Evolutionary conservation across 2,329 filamentous ascomycete species (phyloP).

Genomic region (Pseudopithomyces maydicus): DNA sequence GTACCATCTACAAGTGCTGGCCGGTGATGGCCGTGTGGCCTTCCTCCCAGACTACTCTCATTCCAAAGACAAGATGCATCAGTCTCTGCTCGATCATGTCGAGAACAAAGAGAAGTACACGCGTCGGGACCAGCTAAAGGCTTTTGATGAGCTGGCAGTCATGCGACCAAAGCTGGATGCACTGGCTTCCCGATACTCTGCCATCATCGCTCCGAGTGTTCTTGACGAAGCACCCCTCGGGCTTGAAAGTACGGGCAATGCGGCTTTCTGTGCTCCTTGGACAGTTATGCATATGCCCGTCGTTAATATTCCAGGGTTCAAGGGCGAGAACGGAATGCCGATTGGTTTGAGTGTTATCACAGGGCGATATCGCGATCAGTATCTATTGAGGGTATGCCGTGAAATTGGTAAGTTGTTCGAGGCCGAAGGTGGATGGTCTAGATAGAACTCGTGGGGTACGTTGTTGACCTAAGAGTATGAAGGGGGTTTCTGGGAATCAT

Average conservation of each 20-base stretch:
- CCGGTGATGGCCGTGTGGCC: constrained; percentile 57
- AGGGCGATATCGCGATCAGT: constrained; percentile 39
- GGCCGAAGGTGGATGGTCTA: constrained; percentile 35
- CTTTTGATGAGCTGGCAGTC: constrained; percentile 60
- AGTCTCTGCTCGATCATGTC: constrained; percentile 56
- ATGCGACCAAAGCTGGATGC: constrained; percentile 61
- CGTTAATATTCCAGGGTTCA: constrained; percentile 68
- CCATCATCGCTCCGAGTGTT: constrained; percentile 63
- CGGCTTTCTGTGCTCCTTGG: constrained; percentile 59
- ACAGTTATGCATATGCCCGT: constrained; percentile 66
- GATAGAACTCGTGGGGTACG: background rate
- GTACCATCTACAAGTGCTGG: constrained; percentile 60
- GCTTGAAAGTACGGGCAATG: constrained; percentile 58
- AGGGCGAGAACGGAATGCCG: constrained; percentile 62
- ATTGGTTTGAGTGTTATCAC: constrained; percentile 62
- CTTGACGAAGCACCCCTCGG: constrained; percentile 65
- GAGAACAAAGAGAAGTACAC: constrained; percentile 54
- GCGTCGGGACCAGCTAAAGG: constrained; percentile 56
- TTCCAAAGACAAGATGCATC: constrained; percentile 54
- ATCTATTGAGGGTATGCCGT: constrained; percentile 32
- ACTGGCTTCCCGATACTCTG: constrained; percentile 58
- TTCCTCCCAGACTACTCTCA: constrained; percentile 61
- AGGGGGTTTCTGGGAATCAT: background rate
- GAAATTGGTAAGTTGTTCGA: constrained; percentile 38
- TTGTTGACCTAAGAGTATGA: too few relatives aligned